A percentile compares a stretch with the other conserved stretches of the same genome.
Evolutionary conservation across 305 asterid genomes (phyloP).

Genomic region (Fraxinus sp.): DNA sequence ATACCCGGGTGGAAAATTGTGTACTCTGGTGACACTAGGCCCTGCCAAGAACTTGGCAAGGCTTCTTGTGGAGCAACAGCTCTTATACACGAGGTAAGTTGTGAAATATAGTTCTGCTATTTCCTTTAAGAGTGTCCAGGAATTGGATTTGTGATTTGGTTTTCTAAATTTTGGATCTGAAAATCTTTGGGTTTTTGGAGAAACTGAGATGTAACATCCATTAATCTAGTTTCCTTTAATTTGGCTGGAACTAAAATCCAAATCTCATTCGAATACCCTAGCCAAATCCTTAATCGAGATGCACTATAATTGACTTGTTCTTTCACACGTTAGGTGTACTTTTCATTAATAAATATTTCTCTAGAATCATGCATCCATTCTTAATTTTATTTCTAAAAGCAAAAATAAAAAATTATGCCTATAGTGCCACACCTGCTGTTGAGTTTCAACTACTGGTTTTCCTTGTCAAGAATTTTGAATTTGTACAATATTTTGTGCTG

Average conservation of each 20-base stretch:
- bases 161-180: background rate
- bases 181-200: background rate
- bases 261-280: too few species aligned
- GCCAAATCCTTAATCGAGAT: too few species aligned
- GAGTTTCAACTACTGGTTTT: background rate
- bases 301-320: background rate
- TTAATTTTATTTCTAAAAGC: background rate
- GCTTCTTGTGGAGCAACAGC: conserved; percentile 79
- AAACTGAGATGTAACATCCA: background rate
- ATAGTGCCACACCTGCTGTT: too few species aligned
- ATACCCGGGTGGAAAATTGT: conserved; percentile 92
- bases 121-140: background rate
- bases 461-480: background rate
- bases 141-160: background rate
- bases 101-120: background rate
- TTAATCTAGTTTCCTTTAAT: background rate
- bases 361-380: background rate
- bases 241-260: too few species aligned
- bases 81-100: conserved; percentile 80
- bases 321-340: background rate
- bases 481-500: background rate
- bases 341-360: too few species aligned
- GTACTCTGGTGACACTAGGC: conserved; percentile 96
- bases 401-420: background rate
- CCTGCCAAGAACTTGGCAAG: conserved; percentile 73